Base-by-base conservation (phyloP, 1,284 basidiomycete genomes). In the Exsudoporus floridanus region DNA sequence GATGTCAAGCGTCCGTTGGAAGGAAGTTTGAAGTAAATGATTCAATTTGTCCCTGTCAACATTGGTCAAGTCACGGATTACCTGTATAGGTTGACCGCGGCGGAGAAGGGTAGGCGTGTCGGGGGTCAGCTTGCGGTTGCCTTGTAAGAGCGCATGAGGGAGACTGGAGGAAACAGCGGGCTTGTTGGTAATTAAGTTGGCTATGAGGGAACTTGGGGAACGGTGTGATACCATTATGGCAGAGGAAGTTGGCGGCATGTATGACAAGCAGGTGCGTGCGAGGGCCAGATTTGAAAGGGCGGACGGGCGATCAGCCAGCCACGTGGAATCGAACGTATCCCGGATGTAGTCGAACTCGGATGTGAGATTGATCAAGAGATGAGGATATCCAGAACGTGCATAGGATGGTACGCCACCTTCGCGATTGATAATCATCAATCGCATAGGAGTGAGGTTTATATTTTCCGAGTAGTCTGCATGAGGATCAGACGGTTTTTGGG, bases 391-490 rank as follows among this genome's bases (percentile, higher is more conserved):
- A 16, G 82, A 84, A 21, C 97, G 91, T 34, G 97, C 97, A 67
- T 98, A 99, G 0, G 95, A 98, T 12, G 97, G 97, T 3, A 99
- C 89, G 30, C 97, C 97, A 19, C 97, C 97, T 73, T 98, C 93
- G 19, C 90, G 86, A 70, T 95, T 98, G 73, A 99, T 98, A 69
- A 99, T 90, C 88, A 99, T 95, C 56, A 99, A 82, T 21, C 97
- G 90, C 53, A 97, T 75, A 2, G 97, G 94, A 6, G 91, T 92
- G 53, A 96, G 79, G 70, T 95, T 89, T 21, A 92, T 75, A 31
- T 83, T 77, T 30, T 72, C 72, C 48, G 63, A 69, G 59, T 59
- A 70, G 27, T 77, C 73, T 31, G 66, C 63, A 40, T 73, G 61
- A 16, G 64, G 58, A 47, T 62, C 55, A 31, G 54, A 46, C 21